Base-by-base conservation (phyloP, 208 protist species). In the Leishmania arabica region DNA sequence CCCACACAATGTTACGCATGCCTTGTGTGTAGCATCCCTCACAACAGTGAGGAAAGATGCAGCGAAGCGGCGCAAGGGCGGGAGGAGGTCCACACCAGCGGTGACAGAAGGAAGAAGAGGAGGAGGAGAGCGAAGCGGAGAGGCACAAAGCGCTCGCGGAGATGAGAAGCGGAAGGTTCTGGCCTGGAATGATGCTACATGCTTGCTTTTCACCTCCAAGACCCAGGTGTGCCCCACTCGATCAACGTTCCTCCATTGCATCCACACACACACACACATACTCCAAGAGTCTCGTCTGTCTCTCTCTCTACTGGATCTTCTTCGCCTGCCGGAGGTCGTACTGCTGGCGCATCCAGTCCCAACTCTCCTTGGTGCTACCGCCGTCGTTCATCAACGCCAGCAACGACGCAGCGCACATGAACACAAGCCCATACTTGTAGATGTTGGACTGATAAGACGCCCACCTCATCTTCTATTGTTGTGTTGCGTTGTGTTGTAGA, bases 341-440 rank as follows among this genome's bases (percentile, higher is more conserved):
- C 69, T 94, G 75, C 37, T 84, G 40, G 7, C 77, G 82, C 94
- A 97, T 95, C 86, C 85, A 95, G 27, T 95, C 84, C 92, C 94
- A 97, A 62, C 85, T 54, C 27, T 87, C 70, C 79, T 90, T 91
- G 53, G 80, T 84, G 47, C 84, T 86, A 15, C 86, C 78, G 13
- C 78, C 83, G 65, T 92, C 82, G 37, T 88, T 86, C 73, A 95
- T 75, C 68, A 95, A 42, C 2, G 87, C 53, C 19, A 95, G 80
- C 8, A 86, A 78, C 45, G 92, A 84, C 21, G 92, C 85, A 0
- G 87, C 84, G 77, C 92, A 97, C 86, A 93, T 95, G 75, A 97
- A 95, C 40, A 95, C 21, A 47, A 97, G 86, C 45, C 91, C 94
- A 75, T 93, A 97, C 53, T 79, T 83, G 76, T 91, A 92, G 79